Base-by-base conservation (phyloP, 768 basidiomycete species). In the Symmetrospora coprosmae region DNA sequence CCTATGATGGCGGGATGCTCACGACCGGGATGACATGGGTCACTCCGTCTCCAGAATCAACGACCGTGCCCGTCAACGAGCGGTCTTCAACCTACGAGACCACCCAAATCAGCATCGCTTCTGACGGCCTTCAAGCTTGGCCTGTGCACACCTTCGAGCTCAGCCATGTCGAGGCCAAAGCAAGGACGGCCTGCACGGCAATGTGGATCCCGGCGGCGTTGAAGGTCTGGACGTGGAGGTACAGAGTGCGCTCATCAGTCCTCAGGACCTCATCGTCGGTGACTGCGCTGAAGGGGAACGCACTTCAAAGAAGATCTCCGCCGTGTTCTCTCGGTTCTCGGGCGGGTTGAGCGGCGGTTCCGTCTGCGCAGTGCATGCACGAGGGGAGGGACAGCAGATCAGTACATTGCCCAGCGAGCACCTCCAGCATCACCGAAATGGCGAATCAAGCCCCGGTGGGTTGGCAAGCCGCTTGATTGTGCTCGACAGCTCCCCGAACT, bases 241-340 rank as follows among this genome's bases (percentile, higher is more conserved):
- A n/a, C n/a, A n/a, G n/a, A n/a, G n/a, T n/a, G n/a, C n/a, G n/a
- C n/a, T n/a, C n/a, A n/a, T n/a, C n/a, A n/a, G n/a, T n/a, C n/a
- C n/a, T n/a, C n/a, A n/a, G n/a, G n/a, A n/a, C n/a, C n/a, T n/a
- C n/a, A n/a, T n/a, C n/a, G n/a, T n/a, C n/a, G n/a, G n/a, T n/a
- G n/a, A n/a, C n/a, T n/a, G n/a, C n/a, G n/a, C n/a, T n/a, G n/a
- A n/a, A n/a, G n/a, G n/a, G n/a, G n/a, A n/a, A n/a, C n/a, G n/a
- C n/a, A n/a, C n/a, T n/a, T n/a, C 94, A 73, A 97, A 99, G 80
- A 99, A 96, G 76, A 97, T 97, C 72, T 97, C 92, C 19, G 94
- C 94, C 0, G 92, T 97, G 73, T 92, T 92, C 74, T 99, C 94
- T 68, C 94, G 80, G 76, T 97, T 99, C 76, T 99, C 94, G 1